A percentile compares a stretch with the other conserved stretches of the same genome.
Evolutionary conservation across 805 yeast genomes (phyloP).

Genomic region (Teunomyces panamensis): DNA sequence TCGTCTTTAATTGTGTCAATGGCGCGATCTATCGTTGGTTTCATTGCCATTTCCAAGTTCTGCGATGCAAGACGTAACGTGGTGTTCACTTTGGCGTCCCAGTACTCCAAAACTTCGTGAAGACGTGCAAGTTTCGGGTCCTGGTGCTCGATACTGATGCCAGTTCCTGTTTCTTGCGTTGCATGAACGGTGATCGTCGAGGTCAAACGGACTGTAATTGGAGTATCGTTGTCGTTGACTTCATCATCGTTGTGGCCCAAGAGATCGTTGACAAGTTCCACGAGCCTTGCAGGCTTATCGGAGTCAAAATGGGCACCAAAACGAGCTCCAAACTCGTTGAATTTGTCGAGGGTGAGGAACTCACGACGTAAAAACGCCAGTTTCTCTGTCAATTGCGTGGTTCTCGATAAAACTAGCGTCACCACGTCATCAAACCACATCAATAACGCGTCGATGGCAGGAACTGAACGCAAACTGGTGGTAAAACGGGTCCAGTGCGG

Average conservation of each 20-base stretch:
- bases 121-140: constrained; percentile 9
- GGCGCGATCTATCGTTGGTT: constrained; percentile 20
- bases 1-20: constrained; percentile 24
- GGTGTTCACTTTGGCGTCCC: constrained; percentile 33
- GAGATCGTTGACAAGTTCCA: constrained; percentile 5
- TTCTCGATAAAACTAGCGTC: constrained; percentile 1
- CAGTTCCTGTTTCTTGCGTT: neutral
- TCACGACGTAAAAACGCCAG: constrained; percentile 24
- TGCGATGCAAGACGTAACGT: constrained; percentile 32
- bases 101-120: constrained; percentile 29
- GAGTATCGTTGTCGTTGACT: constrained; percentile 1
- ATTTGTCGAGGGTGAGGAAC: constrained; percentile 22
- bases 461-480: neutral
- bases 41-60: constrained; percentile 31
- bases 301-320: neutral
- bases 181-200: constrained; percentile 6
- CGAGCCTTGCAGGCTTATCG: neutral
- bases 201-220: constrained; percentile 4
- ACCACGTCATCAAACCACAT: neutral
- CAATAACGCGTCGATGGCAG: neutral
- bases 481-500: no score
- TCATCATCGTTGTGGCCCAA: constrained; percentile 1
- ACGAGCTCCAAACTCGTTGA: constrained; percentile 11
- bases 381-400: constrained; percentile 16
- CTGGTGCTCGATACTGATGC: constrained; percentile 4